Evolutionary conservation across 1,284 basidiomycete species (phyloP), one percentile per base, ranked within the genome.

Genomic region (Hymenochaete sp.): DNA sequence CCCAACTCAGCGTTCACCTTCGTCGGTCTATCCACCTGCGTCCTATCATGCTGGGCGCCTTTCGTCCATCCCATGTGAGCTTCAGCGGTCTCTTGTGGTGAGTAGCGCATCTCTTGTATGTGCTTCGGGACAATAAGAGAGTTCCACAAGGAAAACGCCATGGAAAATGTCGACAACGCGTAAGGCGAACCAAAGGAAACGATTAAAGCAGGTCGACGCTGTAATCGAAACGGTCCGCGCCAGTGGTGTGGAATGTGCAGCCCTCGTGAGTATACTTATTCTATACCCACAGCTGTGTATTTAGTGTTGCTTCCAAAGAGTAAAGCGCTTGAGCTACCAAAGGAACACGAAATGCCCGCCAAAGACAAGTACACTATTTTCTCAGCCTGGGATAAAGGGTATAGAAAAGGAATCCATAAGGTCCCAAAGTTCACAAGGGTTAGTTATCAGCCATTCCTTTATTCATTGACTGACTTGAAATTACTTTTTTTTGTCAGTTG

Each of bases 341-440:
- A 88, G 59, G 88, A 95, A 62, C 71, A 82, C 52, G 86, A 92
- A 61, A 93, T 93, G 91, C 71, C 69, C 11, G 67, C 91, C 1
- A 74, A 73, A 64, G 93, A 98, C 70, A 98, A 98, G 66, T 98
- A 98, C 68, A 97, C 93, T 0, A 80, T 87, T 14, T 98, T 93
- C 65, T 82, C 77, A 44, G 72, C 77, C 16, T 80, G 77, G 42
- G 69, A 69, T 5, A 67, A 63, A 49, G 83, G 84, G 4, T 98
- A 93, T 66, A 71, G 95, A 40, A 98, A 98, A 62, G 84, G 87
- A 16, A 87, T 97, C 36, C 95, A 98, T 68, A 96, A 96, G 62
- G 88, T 96, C 24, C 92, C 91, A 16, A 93, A 95, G 61, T 95
- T 84, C 76, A 95, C 92, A 49, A 73, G 88, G 63, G 91, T 93